Evolutionary conservation across 2,329 filamentous ascomycete species (phyloP).

Genomic region (Nannizziopsis barbatae): DNA sequence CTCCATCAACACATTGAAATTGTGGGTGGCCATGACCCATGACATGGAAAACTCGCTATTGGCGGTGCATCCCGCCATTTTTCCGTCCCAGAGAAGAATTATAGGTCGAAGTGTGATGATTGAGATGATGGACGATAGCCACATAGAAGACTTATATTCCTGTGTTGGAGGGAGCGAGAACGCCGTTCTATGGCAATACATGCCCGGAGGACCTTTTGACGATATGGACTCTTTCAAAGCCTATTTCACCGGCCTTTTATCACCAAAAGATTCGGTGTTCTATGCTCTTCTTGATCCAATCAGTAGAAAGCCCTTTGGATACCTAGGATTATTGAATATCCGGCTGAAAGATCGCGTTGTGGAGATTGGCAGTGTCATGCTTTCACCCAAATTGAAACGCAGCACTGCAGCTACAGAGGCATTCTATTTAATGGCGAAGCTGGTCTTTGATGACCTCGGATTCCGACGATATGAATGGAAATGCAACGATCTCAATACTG

Average conservation of each 20-base stretch:
- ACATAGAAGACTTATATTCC: conserved; percentile 25
- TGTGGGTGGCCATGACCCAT: not conserved
- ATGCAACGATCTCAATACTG: conserved; percentile 46
- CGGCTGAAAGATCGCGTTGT: conserved; percentile 40
- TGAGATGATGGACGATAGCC: conserved; percentile 20
- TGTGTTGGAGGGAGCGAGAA: conserved; percentile 21
- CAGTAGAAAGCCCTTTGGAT: conserved; percentile 32
- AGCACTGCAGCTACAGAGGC: conserved; percentile 49
- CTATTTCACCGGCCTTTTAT: conserved; percentile 19
- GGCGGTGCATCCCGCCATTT: not conserved
- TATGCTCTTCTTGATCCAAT: conserved; percentile 36
- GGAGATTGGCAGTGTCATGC: conserved; percentile 49
- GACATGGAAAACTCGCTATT: not conserved
- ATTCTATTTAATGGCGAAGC: conserved; percentile 44
- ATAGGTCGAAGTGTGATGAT: conserved; percentile 23
- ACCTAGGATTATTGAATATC: conserved; percentile 38
- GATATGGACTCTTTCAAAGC: conserved; percentile 20
- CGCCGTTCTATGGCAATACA: conserved; percentile 34
- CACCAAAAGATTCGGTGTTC: conserved; percentile 31
- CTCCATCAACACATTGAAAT: not conserved
- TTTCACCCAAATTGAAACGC: conserved; percentile 41
- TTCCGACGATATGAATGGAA: conserved; percentile 56
- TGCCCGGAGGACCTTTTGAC: conserved; percentile 29
- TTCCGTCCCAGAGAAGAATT: not conserved
- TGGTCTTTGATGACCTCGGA: conserved; percentile 44